phyloP scores from a whole-genome alignment of 202 grass and related monocot species.

The Digitaria exilis region DNA sequence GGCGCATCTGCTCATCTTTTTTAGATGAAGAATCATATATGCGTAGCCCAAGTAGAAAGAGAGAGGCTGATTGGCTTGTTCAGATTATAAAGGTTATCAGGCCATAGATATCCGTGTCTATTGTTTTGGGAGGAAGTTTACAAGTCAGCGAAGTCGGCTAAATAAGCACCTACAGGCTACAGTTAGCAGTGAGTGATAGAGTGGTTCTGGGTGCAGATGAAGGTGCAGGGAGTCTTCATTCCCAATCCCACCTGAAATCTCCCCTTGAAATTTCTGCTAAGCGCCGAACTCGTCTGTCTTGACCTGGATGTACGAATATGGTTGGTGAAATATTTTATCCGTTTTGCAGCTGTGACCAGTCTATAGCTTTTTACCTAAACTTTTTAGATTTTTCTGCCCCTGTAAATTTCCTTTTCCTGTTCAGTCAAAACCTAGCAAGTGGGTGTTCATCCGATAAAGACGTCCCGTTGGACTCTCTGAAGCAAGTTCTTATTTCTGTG shows the following conservation, averaged over 20 bases:
- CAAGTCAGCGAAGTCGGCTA: neutral
- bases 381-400: neutral
- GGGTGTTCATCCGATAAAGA: neutral
- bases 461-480: neutral
- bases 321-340: slow-evolving; percentile 8
- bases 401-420: neutral
- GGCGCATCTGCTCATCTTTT: neutral
- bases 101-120: neutral
- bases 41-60: neutral
- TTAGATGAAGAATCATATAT: neutral
- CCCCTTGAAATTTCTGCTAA: neutral
- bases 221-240: neutral
- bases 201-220: neutral
- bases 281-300: neutral
- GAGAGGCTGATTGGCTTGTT: neutral
- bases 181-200: neutral
- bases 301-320: neutral
- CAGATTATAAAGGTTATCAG: neutral
- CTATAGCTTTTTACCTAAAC: neutral
- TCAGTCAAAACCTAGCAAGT: neutral
- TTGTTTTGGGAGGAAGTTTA: neutral
- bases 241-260: neutral
- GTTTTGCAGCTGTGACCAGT: neutral
- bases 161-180: neutral
- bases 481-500: neutral